Conservation (phyloP, 1,284 basidiomycete species). For the Ceratobasidium papillatum region DNA sequence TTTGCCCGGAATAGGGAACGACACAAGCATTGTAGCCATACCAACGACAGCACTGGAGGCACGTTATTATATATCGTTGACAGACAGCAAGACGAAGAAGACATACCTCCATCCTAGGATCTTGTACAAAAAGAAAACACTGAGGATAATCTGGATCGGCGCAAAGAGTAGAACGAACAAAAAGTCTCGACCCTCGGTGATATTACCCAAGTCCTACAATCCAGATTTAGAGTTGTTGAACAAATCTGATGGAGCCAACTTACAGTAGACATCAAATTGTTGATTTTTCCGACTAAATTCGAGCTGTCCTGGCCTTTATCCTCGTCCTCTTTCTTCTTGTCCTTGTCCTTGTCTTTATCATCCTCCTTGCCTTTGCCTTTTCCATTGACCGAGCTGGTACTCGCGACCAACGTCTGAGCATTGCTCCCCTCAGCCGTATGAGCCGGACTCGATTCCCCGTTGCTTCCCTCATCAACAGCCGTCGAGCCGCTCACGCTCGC, state of each 20-base stretch:
- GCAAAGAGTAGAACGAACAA: conserved; percentile 50
- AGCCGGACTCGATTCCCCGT: conserved; percentile 36
- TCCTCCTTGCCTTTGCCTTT: conserved; percentile 45
- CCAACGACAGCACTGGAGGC: conserved; percentile 60
- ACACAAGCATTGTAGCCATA: conserved; percentile 59
- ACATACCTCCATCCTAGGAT: conserved; percentile 55
- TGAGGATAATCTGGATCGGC: conserved; percentile 58
- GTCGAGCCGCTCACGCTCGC: conserved; percentile 46
- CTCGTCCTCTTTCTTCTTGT: conserved; percentile 45
- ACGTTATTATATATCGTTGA: background rate
- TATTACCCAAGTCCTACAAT: conserved; percentile 62
- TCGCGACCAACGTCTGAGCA: conserved; percentile 19
- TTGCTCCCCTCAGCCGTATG: conserved; percentile 36
- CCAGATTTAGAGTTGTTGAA: conserved; percentile 52
- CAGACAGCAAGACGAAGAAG: background rate
- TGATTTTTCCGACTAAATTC: conserved; percentile 65
- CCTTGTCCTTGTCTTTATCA: conserved; percentile 40
- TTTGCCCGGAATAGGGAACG: conserved; percentile 55
- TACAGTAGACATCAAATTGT: conserved; percentile 58
- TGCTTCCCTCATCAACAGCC: conserved; percentile 35
- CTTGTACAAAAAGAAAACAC: conserved; percentile 56
- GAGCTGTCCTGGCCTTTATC: conserved; percentile 48
- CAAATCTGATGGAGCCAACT: background rate
- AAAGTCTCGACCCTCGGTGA: conserved; percentile 56
- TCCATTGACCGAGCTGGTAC: background rate